Base-by-base conservation (phyloP, 805 yeast genomes). In the Naumovozyma dairenensis region DNA sequence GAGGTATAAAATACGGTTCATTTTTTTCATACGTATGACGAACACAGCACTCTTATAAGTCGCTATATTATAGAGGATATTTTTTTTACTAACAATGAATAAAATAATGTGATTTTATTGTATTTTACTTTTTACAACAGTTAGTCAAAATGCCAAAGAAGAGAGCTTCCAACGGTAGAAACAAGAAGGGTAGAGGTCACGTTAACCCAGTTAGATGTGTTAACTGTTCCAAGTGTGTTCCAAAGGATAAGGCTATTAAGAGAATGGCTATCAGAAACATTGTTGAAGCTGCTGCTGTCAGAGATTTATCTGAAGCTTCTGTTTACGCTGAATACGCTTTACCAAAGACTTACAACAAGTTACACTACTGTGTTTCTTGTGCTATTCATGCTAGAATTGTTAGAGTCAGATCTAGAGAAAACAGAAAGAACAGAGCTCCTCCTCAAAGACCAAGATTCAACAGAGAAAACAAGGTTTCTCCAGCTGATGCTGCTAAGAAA, bases 91-190 rank as follows among this genome's bases (percentile, higher is more conserved):
- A 24, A 24, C 26, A 24, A 24, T 20, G 13, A 24, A 24, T 12
- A 10, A 14, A 8, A 24, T 10, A 8, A 6, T 5, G 8, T 24
- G 13, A 7, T 24, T 6, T 24, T n/a, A n/a, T n/a, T n/a, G n/a
- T n/a, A n/a, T n/a, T n/a, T n/a, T n/a, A n/a, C n/a, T n/a, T 12
- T 24, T 24, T 24, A 10, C 13, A 12, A 24, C 26, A 6, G 7
- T 24, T 24, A 24, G 26, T 34, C 36, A 78, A 69, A 52, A 92
- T 92, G 99, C 97, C 98, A 73, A 92, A 92, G 85, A 92, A 92
- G 97, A 89, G 99, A 87, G 86, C 97, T 72, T 86, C 96, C 92
- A 86, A 87, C 96, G 99, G 99, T 80, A 89, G 99, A 80, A 92
- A 92, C 93, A 92, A 92, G 93, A 87, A 86, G 77, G 97, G 97